phyloP scores from a whole-genome alignment of 495 filamentous ascomycete species.

The Lepraria neglecta region DNA sequence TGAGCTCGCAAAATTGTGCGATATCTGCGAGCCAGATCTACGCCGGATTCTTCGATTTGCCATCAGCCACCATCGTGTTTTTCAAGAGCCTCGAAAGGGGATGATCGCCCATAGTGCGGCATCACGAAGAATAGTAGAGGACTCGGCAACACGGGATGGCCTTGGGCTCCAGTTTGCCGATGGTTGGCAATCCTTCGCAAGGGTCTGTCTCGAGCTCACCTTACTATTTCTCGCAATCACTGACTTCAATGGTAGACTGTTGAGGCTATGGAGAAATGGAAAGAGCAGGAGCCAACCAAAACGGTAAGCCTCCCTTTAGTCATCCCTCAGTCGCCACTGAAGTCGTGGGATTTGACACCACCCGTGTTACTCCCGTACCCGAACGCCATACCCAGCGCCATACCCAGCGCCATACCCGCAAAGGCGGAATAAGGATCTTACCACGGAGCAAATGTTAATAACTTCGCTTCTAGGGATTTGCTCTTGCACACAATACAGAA shows the following conservation, averaged over 20 bases:
- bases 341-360: neutral
- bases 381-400: too few relatives aligned
- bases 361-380: neutral
- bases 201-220: neutral
- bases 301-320: neutral
- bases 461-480: conserved; percentile 1
- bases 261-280: conserved; percentile 14
- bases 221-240: neutral
- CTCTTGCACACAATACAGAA: conserved; percentile 19
- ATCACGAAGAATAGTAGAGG: conserved; percentile 40
- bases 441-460: neutral
- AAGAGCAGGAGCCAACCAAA: conserved; percentile 16
- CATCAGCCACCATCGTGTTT: conserved; percentile 48
- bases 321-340: neutral
- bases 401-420: neutral
- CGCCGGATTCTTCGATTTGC: conserved; percentile 49
- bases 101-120: conserved; percentile 48
- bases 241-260: conserved; percentile 13
- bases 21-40: conserved; percentile 41
- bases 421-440: too few relatives aligned
- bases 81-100: conserved; percentile 37
- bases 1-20: conserved; percentile 38
- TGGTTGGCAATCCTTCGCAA: conserved; percentile 13
- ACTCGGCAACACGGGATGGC: conserved; percentile 40
- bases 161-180: conserved; percentile 36